Evolutionary conservation across 164 flowering plant genomes (phyloP), one percentile per base, ranked within the genome.

Genomic region (Tinospora cordifolia): DNA sequence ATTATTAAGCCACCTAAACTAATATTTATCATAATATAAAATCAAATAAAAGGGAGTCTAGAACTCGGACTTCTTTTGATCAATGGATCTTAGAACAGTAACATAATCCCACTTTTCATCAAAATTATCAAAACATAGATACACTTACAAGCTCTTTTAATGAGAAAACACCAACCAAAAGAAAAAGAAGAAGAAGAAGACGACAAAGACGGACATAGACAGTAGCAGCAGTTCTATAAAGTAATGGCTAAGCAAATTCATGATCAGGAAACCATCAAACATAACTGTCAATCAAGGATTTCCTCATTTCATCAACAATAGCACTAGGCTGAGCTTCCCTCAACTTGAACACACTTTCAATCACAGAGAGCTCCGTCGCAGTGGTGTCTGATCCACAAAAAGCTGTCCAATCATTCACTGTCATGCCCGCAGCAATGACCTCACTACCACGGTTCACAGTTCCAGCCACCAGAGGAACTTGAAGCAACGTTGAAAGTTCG

Each of bases 311-410:
- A 66, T 84, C 90, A 2, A 88, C 90, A 63, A 93, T 85, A 10
- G 93, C 85, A 71, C 75, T 87, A 2, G 98, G 97, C 62, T 85
- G 88, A 3, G 92, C 92, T 75, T 88, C 92, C 72, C 98, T 87
- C 78, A 93, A 74, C 83, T 90, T 93, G 87, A 93, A 93, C 24
- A 93, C 92, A 34, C 89, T 90, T 71, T 93, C 97, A 57, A 93
- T 86, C 9, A 93, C 98, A 27, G 97, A 87, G 49, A 93, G 83
- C 72, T 93, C 98, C 3, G 98, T 91, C 10, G 98, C 97, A 0
- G 97, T 93, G 17, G 98, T 93, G 86, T 88, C 97, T 2, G 96
- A 85, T 15, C 96, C 98, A 80, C 94, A 88, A 72, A 90, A 93
- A 17, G 97, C 93, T 3, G 96, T 86, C 98, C 98, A 91, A 80